A percentile compares a stretch with the other conserved stretches of the same genome.
Conservation (phyloP, 164 flowering plant genomes). For the Warburgia ugandensis region DNA sequence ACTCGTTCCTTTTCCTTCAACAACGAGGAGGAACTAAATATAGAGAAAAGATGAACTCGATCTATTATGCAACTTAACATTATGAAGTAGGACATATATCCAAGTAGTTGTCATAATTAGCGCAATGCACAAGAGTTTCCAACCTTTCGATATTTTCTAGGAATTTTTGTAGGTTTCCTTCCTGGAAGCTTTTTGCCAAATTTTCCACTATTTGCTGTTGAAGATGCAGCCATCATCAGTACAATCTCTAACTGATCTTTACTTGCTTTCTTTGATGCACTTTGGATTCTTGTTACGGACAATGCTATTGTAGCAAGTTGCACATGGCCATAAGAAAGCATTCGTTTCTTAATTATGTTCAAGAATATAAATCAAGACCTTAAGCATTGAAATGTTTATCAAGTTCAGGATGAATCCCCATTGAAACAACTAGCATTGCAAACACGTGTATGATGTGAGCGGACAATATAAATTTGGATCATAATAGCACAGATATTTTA, state of each 20-base stretch:
- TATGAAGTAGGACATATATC: neutral
- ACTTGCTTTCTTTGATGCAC: slow-evolving; percentile 50
- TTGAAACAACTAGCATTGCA: no score
- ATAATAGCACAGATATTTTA: no score
- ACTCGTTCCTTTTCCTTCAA: slow-evolving; percentile 67
- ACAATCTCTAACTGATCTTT: slow-evolving; percentile 67
- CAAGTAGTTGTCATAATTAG: neutral
- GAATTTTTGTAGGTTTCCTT: slow-evolving; percentile 69
- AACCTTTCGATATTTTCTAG: slow-evolving; percentile 88
- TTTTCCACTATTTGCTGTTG: slow-evolving; percentile 97
- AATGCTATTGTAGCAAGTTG: slow-evolving; percentile 85
- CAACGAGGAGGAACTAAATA: slow-evolving; percentile 57
- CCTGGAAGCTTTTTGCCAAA: slow-evolving; percentile 90
- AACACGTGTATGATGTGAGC: no score
- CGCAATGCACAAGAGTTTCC: slow-evolving; percentile 10
- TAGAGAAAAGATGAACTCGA: neutral
- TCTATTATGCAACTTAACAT: neutral
- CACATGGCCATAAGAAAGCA: slow-evolving; percentile 56
- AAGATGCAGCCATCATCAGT: slow-evolving; percentile 73
- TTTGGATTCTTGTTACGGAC: slow-evolving; percentile 74
- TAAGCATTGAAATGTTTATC: neutral
- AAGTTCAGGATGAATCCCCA: neutral
- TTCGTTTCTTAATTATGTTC: neutral
- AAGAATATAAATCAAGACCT: neutral
- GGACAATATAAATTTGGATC: no score